Percentiles rank a stretch among this genome's conserved stretches.
Evolutionary conservation across 73 alveolate species (phyloP).

Genomic region (Paramecium pentaurelia): DNA sequence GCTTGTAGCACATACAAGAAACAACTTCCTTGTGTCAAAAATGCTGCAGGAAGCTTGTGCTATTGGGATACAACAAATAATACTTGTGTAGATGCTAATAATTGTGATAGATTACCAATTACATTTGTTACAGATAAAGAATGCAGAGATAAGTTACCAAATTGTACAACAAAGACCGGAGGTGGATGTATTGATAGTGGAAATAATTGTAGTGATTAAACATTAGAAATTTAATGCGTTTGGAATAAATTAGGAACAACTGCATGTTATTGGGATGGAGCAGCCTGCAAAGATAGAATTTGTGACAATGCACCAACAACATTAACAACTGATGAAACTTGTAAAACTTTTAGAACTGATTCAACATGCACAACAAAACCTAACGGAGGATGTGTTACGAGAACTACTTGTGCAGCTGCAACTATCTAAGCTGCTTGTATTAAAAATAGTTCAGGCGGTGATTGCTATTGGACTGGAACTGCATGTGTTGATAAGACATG

Average conservation of each 20-base stretch:
- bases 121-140: not conserved
- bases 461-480: slow-evolving; percentile 7
- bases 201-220: not conserved
- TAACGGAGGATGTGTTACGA: slow-evolving; percentile 17
- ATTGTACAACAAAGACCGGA: not conserved
- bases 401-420: not conserved
- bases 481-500: slow-evolving; percentile 13
- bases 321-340: not conserved
- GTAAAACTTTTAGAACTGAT: not conserved
- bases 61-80: not conserved
- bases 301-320: not conserved
- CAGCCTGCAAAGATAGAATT: not conserved
- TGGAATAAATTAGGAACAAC: not conserved
- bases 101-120: not conserved
- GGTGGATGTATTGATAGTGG: slow-evolving; percentile 32
- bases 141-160: not conserved
- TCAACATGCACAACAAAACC: not conserved
- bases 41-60: not conserved
- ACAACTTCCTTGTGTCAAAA: not conserved
- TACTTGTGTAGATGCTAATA: not conserved
- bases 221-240: not conserved
- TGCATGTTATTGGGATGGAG: not conserved
- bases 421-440: not conserved
- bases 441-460: not conserved
- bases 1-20: not conserved